Base-by-base conservation (phyloP, 768 basidiomycete species). In the Udeniomyces megalosporus region DNA sequence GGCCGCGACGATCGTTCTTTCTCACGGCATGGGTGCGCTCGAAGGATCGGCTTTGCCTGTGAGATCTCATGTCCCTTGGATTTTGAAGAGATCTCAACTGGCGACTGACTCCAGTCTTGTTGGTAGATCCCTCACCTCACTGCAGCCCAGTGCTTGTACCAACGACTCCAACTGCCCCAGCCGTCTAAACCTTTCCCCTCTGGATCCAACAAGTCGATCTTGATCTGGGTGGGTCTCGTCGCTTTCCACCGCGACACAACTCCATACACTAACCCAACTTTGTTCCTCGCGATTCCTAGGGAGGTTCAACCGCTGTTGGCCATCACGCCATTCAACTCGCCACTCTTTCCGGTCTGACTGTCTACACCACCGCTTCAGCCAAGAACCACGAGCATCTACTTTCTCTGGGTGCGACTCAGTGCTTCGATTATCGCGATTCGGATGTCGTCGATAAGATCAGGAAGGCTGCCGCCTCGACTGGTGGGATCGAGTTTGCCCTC, bases 271-370 rank as follows among this genome's bases (percentile, higher is more conserved):
- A n/a, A n/a, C n/a, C n/a, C n/a, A n/a, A n/a, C n/a, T n/a, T n/a
- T n/a, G n/a, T n/a, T n/a, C n/a, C n/a, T n/a, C n/a, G n/a, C n/a
- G n/a, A n/a, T n/a, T n/a, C n/a, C n/a, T n/a, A n/a, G n/a, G n/a
- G n/a, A n/a, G 56, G 56, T 26, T 17, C 57, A 11, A 58, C 57
- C 14, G 57, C 57, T 29, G 72, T 74, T 20, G 75, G 76, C 0
- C 68, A 70, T 26, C 73, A 68, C 61, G 75, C 76, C 0, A 70
- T 80, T 15, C 75, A 77, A 65, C 72, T 79, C 20, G 75, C 76
- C 1, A 74, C 75, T 35, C 68, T 76, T 38, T 55, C 53, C n/a
- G n/a, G n/a, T n/a, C n/a, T n/a, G n/a, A n/a, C n/a, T n/a, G n/a
- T n/a, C n/a, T n/a, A n/a, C n/a, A n/a, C n/a, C n/a, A n/a, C n/a